A percentile compares a stretch with the other conserved stretches of the same genome.
These are phyloP conservation scores for Microthlaspi erraticum DNA, from an alignment of 345 rosid species.

Conservation along the genomic window DNA sequence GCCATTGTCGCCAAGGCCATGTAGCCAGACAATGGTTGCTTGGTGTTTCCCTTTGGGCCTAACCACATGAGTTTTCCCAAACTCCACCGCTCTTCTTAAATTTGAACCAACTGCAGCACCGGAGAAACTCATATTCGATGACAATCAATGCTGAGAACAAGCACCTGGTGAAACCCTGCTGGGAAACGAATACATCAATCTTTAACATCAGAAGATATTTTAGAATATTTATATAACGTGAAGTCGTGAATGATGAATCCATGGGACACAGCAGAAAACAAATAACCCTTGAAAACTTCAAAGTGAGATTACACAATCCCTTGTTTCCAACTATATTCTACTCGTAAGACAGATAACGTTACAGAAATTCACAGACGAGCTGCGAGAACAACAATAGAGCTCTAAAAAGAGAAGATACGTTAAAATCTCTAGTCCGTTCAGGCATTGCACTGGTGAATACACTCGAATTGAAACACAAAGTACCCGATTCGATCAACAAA, in stretches of 20 bases:
- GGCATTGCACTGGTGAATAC: not conserved
- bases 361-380: slow-evolving; percentile 7
- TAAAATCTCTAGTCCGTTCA: not conserved
- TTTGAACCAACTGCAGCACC: slow-evolving; percentile 69
- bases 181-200: not conserved
- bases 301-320: not conserved
- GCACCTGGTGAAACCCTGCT: slow-evolving; percentile 22
- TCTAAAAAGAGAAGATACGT: not conserved
- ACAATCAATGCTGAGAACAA: slow-evolving; percentile 23
- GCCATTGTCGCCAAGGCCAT: slow-evolving; percentile 97
- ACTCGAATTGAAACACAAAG: not conserved
- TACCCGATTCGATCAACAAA: slow-evolving; percentile 25
- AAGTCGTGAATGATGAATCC: slow-evolving; percentile 3
- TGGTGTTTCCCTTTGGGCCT: slow-evolving; percentile 96
- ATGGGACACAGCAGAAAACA: not conserved
- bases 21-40: slow-evolving; percentile 96
- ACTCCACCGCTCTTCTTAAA: slow-evolving; percentile 63
- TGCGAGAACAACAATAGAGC: slow-evolving; percentile 6
- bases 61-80: slow-evolving; percentile 94
- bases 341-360: not conserved
- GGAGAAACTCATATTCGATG: slow-evolving; percentile 69
- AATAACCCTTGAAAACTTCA: not conserved
- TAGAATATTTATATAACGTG: not conserved
- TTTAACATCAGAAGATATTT: not conserved
- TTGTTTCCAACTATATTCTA: not conserved